A percentile compares a stretch with the other conserved stretches of the same genome.
phyloP scores from a whole-genome alignment of 805 yeast species.

The Candida corydali region DNA sequence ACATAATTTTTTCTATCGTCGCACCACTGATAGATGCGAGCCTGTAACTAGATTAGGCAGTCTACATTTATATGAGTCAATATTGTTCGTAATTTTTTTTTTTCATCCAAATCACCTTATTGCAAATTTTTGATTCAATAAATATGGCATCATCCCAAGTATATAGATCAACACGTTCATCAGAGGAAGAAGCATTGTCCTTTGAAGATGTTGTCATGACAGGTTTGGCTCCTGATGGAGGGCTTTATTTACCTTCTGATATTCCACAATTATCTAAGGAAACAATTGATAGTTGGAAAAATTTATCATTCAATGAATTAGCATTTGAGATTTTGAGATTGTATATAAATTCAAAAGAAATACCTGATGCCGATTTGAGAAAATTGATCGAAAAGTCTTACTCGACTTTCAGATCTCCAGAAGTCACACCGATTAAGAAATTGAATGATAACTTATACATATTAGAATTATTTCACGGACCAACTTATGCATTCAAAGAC shows the following conservation, averaged over 20 bases:
- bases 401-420: constrained; percentile 81
- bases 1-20: not conserved
- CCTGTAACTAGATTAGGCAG: not conserved
- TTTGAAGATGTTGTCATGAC: constrained; percentile 82
- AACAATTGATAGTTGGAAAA: constrained; percentile 63
- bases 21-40: too few relatives aligned
- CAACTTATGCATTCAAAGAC: constrained; percentile 98
- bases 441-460: constrained; percentile 64
- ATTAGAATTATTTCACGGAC: constrained; percentile 96
- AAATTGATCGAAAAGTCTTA: constrained; percentile 67
- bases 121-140: too few relatives aligned
- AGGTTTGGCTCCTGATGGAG: constrained; percentile 96
- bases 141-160: constrained; percentile 39
- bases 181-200: constrained; percentile 45
- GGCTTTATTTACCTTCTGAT: constrained; percentile 81
- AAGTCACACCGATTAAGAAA: constrained; percentile 82
- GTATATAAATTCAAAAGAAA: constrained; percentile 70
- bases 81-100: not conserved
- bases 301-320: constrained; percentile 74
- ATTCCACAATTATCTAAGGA: constrained; percentile 66
- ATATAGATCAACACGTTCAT: constrained; percentile 79
- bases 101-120: not conserved
- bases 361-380: constrained; percentile 64
- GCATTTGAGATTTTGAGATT: constrained; percentile 83
- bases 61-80: not conserved